Evolutionary conservation across 2,329 filamentous ascomycete species (phyloP), one percentile per base, ranked within the genome.

Genomic region (Aquanectria penicillioides): DNA sequence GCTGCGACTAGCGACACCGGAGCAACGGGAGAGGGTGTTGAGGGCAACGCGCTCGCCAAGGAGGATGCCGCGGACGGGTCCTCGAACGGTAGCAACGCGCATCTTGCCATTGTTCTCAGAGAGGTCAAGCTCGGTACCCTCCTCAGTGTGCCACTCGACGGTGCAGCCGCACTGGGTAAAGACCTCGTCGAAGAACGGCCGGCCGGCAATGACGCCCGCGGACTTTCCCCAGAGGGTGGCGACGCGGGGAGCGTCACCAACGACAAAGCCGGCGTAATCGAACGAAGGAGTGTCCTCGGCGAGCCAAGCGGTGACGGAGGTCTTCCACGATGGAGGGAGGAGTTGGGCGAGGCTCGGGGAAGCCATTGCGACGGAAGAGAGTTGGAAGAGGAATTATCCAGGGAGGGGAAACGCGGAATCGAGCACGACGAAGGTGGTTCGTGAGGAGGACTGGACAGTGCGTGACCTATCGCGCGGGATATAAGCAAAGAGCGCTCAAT

Each of bases 201-300:
- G 87, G 54, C 95, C 95, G 34, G 95, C 95, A 41, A 99, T 82
- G 44, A 98, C 84, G 62, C 95, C 95, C 3, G 81, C 74, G n/a
- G 86, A 88, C 74, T 91, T 92, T 60, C 83, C 87, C 78, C 85
- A 89, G 33, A 92, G 83, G 5, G 86, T 90, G 17, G 89, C 89
- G 12, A 83, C 86, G 57, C 86, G 85, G 8, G 80, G 76, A 23
- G 78, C 79, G 33, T 91, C 86, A 63, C 95, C 95, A 20, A 99
- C 95, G 6, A 99, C 95, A 76, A 97, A 99, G 60, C 95, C 95
- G 71, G 92, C 95, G 75, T 97, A 97, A 82, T 99, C 95, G 78
- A 97, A 94, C 50, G 92, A 95, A 5, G 95, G 95, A 3, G 93
- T 96, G 80, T 99, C 95, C 79, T 99, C 95, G 71, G 93, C 91